Conservation (phyloP, 2,329 filamentous ascomycete species). For the Colletotrichum agaves region DNA sequence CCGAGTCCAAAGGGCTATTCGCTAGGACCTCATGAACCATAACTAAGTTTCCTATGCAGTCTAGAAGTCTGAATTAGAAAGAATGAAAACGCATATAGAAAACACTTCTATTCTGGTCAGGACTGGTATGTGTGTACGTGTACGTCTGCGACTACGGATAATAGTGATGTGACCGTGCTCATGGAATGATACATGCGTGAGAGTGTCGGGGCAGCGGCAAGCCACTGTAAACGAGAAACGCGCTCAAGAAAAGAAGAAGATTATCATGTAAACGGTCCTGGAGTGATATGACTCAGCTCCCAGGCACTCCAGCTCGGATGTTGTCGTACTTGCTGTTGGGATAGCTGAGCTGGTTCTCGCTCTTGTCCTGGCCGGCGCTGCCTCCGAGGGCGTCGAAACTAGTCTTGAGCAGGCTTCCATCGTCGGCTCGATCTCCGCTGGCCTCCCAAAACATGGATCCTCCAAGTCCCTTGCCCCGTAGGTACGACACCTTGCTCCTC, state of each 20-base stretch:
- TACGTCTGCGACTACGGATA: too few relatives aligned
- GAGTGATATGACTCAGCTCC: background rate
- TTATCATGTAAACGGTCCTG: too few relatives aligned
- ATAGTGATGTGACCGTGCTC: too few relatives aligned
- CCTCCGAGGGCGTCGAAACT: constrained; percentile 54
- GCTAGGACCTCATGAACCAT: background rate
- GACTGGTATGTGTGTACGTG: too few relatives aligned
- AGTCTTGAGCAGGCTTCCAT: constrained; percentile 69
- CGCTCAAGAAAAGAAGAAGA: background rate
- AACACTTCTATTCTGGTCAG: too few relatives aligned
- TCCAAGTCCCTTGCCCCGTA: constrained; percentile 70
- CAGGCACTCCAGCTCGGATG: constrained; percentile 51
- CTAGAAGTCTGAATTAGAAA: too few relatives aligned
- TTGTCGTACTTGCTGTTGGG: constrained; percentile 67
- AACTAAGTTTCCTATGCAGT: background rate
- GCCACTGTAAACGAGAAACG: too few relatives aligned
- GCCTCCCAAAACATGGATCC: constrained; percentile 91
- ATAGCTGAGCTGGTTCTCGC: constrained; percentile 62
- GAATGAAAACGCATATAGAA: too few relatives aligned
- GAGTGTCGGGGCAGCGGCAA: too few relatives aligned
- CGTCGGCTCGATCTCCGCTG: constrained; percentile 71
- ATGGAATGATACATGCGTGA: too few relatives aligned
- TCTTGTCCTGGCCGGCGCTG: constrained; percentile 54
- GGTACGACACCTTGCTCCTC: constrained; percentile 71
- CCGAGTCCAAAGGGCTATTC: background rate